Evolutionary conservation across 805 yeast species (phyloP).

Genomic region (Clavispora vitiphila): DNA sequence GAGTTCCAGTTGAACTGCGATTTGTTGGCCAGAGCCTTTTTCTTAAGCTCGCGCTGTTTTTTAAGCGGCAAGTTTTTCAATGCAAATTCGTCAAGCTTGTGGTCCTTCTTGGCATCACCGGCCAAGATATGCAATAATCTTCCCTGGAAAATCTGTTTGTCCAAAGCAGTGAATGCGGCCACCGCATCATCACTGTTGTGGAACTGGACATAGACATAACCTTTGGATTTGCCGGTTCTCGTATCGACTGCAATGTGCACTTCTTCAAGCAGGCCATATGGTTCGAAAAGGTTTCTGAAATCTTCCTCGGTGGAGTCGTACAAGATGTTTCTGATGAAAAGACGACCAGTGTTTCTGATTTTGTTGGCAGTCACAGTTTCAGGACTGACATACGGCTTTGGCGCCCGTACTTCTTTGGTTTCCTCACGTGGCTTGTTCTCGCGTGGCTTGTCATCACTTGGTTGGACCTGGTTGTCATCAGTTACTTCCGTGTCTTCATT

Average conservation of each 20-base stretch:
- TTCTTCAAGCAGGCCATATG: constrained; percentile 74
- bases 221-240: constrained; percentile 85
- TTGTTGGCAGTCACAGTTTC: constrained; percentile 47
- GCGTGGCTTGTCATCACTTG: no score
- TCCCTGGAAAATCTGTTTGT: constrained; percentile 91
- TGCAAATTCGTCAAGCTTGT: constrained; percentile 85
- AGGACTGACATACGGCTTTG: constrained; percentile 22
- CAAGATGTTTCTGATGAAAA: constrained; percentile 81
- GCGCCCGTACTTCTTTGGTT: no score
- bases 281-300: constrained; percentile 55
- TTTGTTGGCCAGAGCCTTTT: constrained; percentile 79
- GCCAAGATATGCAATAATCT: constrained; percentile 86
- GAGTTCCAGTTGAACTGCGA: constrained; percentile 95
- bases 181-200: constrained; percentile 67
- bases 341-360: constrained; percentile 67
- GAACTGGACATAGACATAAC: constrained; percentile 83
- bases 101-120: constrained; percentile 76
- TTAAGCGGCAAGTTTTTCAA: constrained; percentile 86
- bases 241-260: constrained; percentile 92
- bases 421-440: no score
- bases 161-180: constrained; percentile 65
- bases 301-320: constrained; percentile 80
- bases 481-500: constrained; percentile 12
- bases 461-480: no score
- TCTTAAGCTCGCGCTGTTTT: constrained; percentile 80